These are phyloP conservation scores for Candida takata DNA, from an alignment of 805 yeast genomes.

Conservation along the genomic window DNA sequence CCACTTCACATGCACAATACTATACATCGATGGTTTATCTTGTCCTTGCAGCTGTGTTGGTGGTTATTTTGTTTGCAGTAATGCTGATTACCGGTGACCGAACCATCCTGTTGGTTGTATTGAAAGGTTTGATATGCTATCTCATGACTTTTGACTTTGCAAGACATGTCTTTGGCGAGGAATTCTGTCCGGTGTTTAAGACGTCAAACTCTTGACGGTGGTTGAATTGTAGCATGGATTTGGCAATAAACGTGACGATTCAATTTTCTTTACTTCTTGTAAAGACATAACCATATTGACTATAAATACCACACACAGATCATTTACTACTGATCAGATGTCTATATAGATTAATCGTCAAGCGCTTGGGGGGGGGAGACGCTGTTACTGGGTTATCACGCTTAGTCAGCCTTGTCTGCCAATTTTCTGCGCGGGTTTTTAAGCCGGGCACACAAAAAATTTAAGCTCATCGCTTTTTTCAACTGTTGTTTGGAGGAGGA, in stretches of 20 bases:
- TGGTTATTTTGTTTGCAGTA: constrained; percentile 4
- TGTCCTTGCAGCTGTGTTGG: constrained; percentile 2
- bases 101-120: constrained; percentile 9
- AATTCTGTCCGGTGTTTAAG: constrained; percentile 14
- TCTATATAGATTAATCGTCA: no score
- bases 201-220: neutral
- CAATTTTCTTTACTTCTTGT: no score
- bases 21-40: no score
- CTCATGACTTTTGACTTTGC: constrained; percentile 9
- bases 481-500: no score
- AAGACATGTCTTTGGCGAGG: constrained; percentile 10
- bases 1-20: no score
- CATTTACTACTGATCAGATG: no score
- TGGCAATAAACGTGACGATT: no score
- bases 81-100: constrained; percentile 15
- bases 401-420: neutral
- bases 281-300: no score
- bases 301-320: no score
- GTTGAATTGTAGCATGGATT: neutral
- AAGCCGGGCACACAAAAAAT: constrained; percentile 2
- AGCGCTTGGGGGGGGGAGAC: no score
- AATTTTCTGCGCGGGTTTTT: neutral
- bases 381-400: no score
- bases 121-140: constrained; percentile 18
- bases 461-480: constrained; percentile 6